A percentile compares a stretch with the other conserved stretches of the same genome.
Evolutionary conservation across 768 basidiomycete species (phyloP).

Genomic region (Steccherinum ochraceum): DNA sequence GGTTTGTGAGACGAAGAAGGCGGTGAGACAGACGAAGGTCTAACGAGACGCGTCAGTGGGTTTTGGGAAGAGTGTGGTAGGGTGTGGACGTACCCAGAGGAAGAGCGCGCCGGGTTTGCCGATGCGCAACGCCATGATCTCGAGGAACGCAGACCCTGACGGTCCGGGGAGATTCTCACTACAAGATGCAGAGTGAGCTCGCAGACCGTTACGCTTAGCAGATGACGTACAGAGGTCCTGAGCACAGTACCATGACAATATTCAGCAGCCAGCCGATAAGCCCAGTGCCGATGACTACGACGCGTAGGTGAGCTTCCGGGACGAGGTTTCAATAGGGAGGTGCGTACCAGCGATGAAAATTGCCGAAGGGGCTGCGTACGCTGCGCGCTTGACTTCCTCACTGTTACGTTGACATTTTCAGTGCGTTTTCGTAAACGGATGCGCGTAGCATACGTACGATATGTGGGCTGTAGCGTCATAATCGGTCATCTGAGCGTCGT

Average conservation of each 20-base stretch:
- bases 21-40: constrained; percentile 76
- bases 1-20: constrained; percentile 79
- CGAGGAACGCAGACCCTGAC: constrained; percentile 68
- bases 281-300: constrained; percentile 63
- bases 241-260: constrained; percentile 81
- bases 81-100: constrained; percentile 53
- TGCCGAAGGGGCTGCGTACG: constrained; percentile 62
- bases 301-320: neutral
- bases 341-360: constrained; percentile 50
- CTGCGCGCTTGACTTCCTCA: constrained; percentile 76
- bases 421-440: constrained; percentile 20
- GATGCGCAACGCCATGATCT: constrained; percentile 74
- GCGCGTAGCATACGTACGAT: constrained; percentile 42
- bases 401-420: constrained; percentile 29
- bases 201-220: no score
- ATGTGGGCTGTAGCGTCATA: constrained; percentile 82
- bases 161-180: constrained; percentile 63
- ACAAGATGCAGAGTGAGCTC: constrained; percentile 2
- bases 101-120: constrained; percentile 71
- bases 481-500: constrained; percentile 28
- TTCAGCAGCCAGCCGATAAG: constrained; percentile 83
- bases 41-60: constrained; percentile 16
- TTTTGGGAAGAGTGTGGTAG: neutral
- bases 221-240: constrained; percentile 57
- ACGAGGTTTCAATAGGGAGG: neutral